These are phyloP conservation scores for Dendrocalamus latiflorus DNA, from an alignment of 202 grass and related monocot species.

Conservation along the genomic window DNA sequence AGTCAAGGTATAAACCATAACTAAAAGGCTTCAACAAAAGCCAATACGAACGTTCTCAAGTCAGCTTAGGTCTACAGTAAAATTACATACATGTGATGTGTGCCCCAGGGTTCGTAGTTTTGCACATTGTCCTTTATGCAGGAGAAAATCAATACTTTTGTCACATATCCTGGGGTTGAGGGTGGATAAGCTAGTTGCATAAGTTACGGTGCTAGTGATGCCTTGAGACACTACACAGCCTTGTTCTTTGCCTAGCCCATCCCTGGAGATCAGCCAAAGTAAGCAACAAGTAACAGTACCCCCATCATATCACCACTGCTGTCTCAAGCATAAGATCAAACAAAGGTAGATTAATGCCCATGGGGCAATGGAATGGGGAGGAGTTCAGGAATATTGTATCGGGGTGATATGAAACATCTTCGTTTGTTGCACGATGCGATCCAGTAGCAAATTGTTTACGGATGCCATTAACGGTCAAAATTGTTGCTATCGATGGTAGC, in stretches of 20 bases:
- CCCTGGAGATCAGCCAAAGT: constrained; percentile 7
- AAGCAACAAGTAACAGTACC: constrained; percentile 20
- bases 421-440: background rate
- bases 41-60: too few species aligned
- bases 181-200: constrained; percentile 37
- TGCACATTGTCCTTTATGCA: constrained; percentile 26
- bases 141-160: constrained; percentile 1
- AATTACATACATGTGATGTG: background rate
- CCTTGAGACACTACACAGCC: constrained; percentile 53
- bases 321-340: constrained; percentile 32
- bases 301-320: constrained; percentile 18
- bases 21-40: too few species aligned
- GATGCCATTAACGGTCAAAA: constrained; percentile 45
- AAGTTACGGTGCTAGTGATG: constrained; percentile 34
- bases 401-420: background rate
- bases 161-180: constrained; percentile 1
- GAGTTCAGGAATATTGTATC: constrained; percentile 34
- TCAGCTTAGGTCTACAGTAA: constrained; percentile 14
- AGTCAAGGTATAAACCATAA: too few species aligned
- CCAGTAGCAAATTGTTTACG: constrained; percentile 8
- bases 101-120: constrained; percentile 19
- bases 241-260: constrained; percentile 34
- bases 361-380: constrained; percentile 50
- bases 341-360: constrained; percentile 29
- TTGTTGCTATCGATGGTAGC: constrained; percentile 29